Evolutionary conservation across 352 stramenopile species (phyloP).

Genomic region (Aphanomyces invadans): DNA sequence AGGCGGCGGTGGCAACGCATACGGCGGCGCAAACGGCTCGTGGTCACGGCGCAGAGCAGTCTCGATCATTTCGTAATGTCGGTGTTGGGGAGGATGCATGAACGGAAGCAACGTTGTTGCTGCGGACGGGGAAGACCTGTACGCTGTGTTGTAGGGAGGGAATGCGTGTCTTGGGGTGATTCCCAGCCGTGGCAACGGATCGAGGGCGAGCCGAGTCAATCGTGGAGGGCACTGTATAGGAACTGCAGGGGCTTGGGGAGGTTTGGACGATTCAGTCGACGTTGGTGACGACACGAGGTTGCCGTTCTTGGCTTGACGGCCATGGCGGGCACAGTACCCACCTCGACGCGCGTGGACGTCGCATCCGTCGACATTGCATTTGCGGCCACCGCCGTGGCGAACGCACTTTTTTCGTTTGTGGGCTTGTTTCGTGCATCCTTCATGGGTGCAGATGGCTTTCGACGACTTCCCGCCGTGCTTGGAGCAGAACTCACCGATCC

Average conservation of each 20-base stretch:
- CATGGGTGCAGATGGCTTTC: slow-evolving; percentile 16
- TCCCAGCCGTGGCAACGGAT: no score
- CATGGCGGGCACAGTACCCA: slow-evolving; percentile 69
- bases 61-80: no score
- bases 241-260: neutral
- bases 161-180: no score
- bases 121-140: neutral
- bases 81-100: neutral
- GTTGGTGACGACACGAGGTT: neutral
- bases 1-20: neutral
- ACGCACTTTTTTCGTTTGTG: slow-evolving; percentile 13
- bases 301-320: neutral
- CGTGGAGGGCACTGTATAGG: neutral
- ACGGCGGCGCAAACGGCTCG: neutral
- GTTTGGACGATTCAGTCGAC: neutral
- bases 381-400: slow-evolving; percentile 63
- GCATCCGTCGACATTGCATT: slow-evolving; percentile 54
- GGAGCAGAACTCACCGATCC: slow-evolving; percentile 14
- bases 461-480: slow-evolving; percentile 16
- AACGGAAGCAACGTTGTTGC: neutral
- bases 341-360: slow-evolving; percentile 66
- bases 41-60: no score
- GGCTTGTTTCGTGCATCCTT: slow-evolving; percentile 3
- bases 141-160: neutral
- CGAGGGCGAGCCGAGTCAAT: no score